Evolutionary conservation across 441 rosid species (phyloP).

Genomic region (Brassica hybrid): DNA sequence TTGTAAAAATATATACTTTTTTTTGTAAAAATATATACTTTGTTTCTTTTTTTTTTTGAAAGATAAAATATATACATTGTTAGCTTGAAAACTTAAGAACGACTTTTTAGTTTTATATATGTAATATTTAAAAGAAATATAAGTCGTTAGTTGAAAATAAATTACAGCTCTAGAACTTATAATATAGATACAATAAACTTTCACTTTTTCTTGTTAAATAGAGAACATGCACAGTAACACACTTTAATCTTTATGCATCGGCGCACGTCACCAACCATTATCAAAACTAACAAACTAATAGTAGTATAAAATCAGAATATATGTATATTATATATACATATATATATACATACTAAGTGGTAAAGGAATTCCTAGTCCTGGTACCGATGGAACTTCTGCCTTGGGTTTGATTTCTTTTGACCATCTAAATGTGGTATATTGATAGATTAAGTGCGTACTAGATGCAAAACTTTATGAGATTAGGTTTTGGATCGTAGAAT

Average conservation of each 20-base stretch:
- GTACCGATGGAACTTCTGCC: no score
- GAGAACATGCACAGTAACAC: slow-evolving; percentile 23
- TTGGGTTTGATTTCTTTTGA: no score
- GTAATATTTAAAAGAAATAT: neutral
- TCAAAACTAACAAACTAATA: slow-evolving; percentile 28
- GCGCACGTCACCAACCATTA: slow-evolving; percentile 34
- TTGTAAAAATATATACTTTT: neutral
- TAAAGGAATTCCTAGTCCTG: no score
- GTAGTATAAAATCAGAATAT: neutral
- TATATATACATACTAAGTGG: no score
- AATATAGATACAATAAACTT: slow-evolving; percentile 4
- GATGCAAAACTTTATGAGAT: no score
- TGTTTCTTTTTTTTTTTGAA: no score
- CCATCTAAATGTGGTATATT: no score
- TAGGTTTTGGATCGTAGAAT: no score
- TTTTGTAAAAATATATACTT: no score
- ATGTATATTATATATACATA: no score
- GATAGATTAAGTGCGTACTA: no score
- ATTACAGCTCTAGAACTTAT: neutral
- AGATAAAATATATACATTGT: neutral
- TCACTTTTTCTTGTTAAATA: slow-evolving; percentile 22
- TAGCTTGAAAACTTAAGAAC: neutral
- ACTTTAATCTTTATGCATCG: slow-evolving; percentile 31
- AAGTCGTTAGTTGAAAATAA: neutral
- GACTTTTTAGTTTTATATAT: neutral